Evolutionary conservation across 2,329 filamentous ascomycete genomes (phyloP), one percentile per base, ranked within the genome.

Genomic region (Fusarium heterosporum): DNA sequence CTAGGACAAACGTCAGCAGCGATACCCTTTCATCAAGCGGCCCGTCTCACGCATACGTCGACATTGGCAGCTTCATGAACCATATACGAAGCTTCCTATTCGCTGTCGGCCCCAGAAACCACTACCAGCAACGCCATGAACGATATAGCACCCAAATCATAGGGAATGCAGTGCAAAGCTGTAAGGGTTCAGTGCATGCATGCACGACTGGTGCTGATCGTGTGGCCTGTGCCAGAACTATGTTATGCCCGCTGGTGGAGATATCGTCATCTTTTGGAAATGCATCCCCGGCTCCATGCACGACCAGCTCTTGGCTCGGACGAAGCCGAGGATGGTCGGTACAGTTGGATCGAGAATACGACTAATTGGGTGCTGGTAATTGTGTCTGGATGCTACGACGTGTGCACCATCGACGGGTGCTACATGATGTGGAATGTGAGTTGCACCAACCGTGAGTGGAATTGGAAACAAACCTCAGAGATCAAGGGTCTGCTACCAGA

Each of bases 121-220:
- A 61, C 19, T 30, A 41, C 51, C 13, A 42, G 17, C 38, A 46
- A 34, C 34, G 30, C 26, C 14, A 42, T 65, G 64, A 68, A 67
- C 64, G 60, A 50, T 22, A n/a, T 9, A 47, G 22, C 64, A 56
- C 64, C 40, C 48, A 55, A 68, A 46, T 32, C 22, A 61, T 11
- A n/a, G 39, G 46, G 42, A 54, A 65, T 57, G 64, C 64, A 56
- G 64, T 68, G 64, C 43, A 68, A 38, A 61, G 19, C 38, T 62
- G 42, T 42, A 52, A 30, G 38, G 47, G 34, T 47, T 42, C 29
- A 16, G 51, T 62, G 59, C 47, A 46, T 61, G 58, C 55, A 40
- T 32, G 48, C 16, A 7, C 16, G 22, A 22, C 34, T 36, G 34
- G n/a, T 36, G 34, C 34, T 36, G 34, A 36, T 36, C 16, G 34